phyloP scores from a whole-genome alignment of 2,329 filamentous ascomycete species.

The Uncinocarpus reesii region DNA sequence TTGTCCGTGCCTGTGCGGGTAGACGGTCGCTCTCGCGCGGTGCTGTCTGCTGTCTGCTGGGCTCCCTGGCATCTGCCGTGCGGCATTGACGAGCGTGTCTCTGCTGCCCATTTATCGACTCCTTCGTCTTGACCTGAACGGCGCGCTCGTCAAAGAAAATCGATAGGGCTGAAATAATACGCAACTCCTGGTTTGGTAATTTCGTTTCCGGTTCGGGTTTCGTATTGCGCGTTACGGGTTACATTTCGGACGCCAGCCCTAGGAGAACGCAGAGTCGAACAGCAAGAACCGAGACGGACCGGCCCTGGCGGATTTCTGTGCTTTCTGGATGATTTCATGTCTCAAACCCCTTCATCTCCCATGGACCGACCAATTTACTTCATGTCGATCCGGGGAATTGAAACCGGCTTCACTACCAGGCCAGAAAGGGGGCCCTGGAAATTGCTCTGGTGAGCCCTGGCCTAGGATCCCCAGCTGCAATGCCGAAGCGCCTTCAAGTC shows the following conservation, averaged over 20 bases:
- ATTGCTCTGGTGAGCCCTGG: neutral
- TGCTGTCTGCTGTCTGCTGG: too few species aligned
- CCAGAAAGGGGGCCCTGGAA: neutral
- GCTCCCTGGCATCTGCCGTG: too few species aligned
- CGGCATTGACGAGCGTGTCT: too few species aligned
- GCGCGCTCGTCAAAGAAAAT: too few species aligned
- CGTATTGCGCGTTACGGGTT: constrained; percentile 6
- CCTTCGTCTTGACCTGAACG: neutral
- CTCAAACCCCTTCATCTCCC: neutral
- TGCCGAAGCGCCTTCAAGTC: neutral
- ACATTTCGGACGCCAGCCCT: too few species aligned
- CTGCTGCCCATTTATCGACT: neutral
- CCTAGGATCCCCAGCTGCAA: neutral
- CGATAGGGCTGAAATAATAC: constrained; percentile 13
- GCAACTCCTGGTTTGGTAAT: neutral
- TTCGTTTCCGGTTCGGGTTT: constrained; percentile 1
- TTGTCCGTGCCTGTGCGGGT: too few species aligned
- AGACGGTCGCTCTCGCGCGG: too few species aligned
- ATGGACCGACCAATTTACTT: neutral
- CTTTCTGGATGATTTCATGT: too few species aligned
- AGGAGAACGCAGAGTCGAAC: too few species aligned
- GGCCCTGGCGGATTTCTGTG: too few species aligned
- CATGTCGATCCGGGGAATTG: constrained; percentile 3
- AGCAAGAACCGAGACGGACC: too few species aligned
- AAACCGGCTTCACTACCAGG: neutral